A percentile compares a stretch with the other conserved stretches of the same genome.
These are phyloP conservation scores for Mycena galericulata DNA, from an alignment of 768 basidiomycete genomes.

Conservation along the genomic window DNA sequence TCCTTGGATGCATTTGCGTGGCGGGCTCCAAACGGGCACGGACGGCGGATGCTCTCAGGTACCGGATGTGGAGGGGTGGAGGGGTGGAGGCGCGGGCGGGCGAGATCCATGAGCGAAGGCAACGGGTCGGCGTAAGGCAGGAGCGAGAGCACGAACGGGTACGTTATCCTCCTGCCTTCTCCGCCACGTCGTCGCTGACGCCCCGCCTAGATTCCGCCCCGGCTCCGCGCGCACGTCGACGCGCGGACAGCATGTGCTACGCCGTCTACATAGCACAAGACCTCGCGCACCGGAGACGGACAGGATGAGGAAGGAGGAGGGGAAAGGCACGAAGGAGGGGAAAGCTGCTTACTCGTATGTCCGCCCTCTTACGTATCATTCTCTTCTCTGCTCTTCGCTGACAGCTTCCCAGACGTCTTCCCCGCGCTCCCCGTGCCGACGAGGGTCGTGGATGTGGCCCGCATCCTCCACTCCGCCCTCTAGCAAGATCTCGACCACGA, in stretches of 20 bases:
- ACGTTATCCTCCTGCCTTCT: not conserved
- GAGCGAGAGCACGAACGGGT: not conserved
- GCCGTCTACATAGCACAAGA: not conserved
- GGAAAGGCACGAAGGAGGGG: not conserved
- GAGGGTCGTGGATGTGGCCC: not conserved
- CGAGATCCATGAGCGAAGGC: too few species aligned
- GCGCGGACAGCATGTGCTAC: not conserved
- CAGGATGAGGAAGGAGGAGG: not conserved
- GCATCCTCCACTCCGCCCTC: not conserved
- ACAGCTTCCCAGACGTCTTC: not conserved
- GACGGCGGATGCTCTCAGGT: not conserved
- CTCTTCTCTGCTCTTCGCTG: not conserved
- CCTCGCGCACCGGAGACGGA: not conserved
- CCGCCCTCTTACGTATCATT: not conserved
- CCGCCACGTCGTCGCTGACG: not conserved
- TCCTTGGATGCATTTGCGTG: not conserved
- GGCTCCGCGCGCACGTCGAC: not conserved
- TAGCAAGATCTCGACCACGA: not conserved
- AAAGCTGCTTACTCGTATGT: not conserved
- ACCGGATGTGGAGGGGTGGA: not conserved
- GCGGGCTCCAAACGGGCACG: not conserved
- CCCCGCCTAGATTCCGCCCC: not conserved
- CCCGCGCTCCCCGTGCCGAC: not conserved
- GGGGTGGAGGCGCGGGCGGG: not conserved
- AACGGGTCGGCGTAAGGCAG: not conserved